Evolutionary conservation across 129 eudicot species (phyloP).

Genomic region (Pittosporum tobira): DNA sequence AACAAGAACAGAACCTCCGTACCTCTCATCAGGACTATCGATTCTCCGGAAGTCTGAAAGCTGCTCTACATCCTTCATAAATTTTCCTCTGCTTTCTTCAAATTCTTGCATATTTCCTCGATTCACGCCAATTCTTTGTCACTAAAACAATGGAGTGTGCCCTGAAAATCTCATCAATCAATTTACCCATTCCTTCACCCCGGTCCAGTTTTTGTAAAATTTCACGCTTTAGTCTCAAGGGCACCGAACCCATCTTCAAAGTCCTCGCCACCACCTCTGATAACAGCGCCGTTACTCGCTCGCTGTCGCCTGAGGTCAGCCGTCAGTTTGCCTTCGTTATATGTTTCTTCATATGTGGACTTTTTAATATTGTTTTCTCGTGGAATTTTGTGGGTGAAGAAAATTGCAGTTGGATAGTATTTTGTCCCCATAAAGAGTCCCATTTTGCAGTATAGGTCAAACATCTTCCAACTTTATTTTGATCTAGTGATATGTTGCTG

Average conservation of each 20-base stretch:
- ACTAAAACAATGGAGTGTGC: conserved; percentile 35
- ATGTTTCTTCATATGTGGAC: background rate
- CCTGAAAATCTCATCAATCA: conserved; percentile 17
- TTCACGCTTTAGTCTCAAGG: conserved; percentile 4
- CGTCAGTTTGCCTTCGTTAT: background rate
- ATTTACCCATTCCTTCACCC: conserved; percentile 11
- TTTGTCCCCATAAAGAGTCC: too few relatives aligned
- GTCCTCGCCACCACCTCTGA: conserved; percentile 19
- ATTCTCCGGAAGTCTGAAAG: background rate
- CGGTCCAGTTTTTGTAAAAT: conserved; percentile 1
- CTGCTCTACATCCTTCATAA: background rate
- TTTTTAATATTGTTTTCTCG: background rate
- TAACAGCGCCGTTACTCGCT: conserved; percentile 23
- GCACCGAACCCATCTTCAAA: conserved; percentile 5
- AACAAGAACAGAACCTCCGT: too few relatives aligned
- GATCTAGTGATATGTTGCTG: background rate
- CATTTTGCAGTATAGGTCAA: too few relatives aligned
- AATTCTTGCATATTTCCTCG: background rate
- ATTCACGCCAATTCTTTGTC: too few relatives aligned
- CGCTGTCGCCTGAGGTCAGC: conserved; percentile 26
- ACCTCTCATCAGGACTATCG: too few relatives aligned
- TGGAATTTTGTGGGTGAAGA: background rate
- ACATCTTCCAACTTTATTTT: background rate
- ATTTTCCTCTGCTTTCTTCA: too few relatives aligned
- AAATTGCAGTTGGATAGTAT: background rate